Percentiles rank a stretch among this genome's conserved stretches.
Evolutionary conservation across 495 filamentous ascomycete genomes (phyloP).

Genomic region (Trichoderma virens): DNA sequence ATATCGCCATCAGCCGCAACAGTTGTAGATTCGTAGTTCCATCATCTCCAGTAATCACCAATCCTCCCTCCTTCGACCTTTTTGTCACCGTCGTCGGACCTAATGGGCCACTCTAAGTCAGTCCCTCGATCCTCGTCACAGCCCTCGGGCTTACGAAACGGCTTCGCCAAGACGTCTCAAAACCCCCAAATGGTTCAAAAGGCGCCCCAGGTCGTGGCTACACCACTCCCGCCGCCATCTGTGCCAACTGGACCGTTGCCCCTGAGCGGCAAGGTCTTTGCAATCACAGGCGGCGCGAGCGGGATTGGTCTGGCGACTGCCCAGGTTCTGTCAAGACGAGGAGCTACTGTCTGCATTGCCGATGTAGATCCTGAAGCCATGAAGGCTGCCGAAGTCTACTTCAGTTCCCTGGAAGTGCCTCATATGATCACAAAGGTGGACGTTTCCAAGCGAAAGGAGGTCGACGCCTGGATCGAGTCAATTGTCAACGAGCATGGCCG

Average conservation of each 20-base stretch:
- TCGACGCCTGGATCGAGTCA: slow-evolving; percentile 28
- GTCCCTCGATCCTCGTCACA: neutral
- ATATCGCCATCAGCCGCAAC: neutral
- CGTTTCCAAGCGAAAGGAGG: slow-evolving; percentile 24
- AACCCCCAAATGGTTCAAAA: neutral
- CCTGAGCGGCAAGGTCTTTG: slow-evolving; percentile 40
- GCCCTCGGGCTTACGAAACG: neutral
- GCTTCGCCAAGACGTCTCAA: neutral
- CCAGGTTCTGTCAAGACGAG: slow-evolving; percentile 37
- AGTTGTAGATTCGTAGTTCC: neutral
- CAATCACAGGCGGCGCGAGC: slow-evolving; percentile 45
- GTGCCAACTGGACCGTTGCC: neutral
- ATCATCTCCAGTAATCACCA: neutral
- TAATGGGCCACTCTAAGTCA: neutral
- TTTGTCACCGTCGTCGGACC: neutral
- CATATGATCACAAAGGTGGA: slow-evolving; percentile 25
- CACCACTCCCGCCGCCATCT: neutral
- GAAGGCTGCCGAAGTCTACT: slow-evolving; percentile 21
- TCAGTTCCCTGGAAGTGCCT: slow-evolving; percentile 19
- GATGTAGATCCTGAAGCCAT: slow-evolving; percentile 39
- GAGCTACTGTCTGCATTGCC: slow-evolving; percentile 45
- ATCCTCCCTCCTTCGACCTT: neutral
- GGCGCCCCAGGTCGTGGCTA: neutral
- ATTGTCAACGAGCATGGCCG: slow-evolving; percentile 26
- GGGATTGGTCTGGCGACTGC: slow-evolving; percentile 54